These are phyloP conservation scores for Beauveria rudraprayagi DNA, from an alignment of 2,329 filamentous ascomycete species.

Conservation along the genomic window DNA sequence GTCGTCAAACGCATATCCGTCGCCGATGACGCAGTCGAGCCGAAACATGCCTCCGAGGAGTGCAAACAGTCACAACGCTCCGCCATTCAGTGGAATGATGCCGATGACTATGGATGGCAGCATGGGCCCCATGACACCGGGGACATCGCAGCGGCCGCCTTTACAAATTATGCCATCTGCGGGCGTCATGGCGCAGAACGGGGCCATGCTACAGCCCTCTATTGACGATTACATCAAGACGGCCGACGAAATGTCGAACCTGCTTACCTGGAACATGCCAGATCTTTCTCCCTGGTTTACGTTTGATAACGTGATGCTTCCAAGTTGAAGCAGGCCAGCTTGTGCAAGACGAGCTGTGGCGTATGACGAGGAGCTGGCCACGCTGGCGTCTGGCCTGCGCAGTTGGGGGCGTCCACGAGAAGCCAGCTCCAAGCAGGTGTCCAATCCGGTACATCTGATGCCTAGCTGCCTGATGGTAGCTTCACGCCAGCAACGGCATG, in stretches of 20 bases:
- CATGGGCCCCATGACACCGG: slow-evolving; percentile 3
- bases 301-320: slow-evolving; percentile 7
- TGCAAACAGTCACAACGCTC: neutral
- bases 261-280: slow-evolving; percentile 18
- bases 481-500: neutral
- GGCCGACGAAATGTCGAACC: slow-evolving; percentile 20
- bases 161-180: slow-evolving; percentile 13
- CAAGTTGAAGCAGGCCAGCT: neutral
- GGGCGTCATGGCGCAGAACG: slow-evolving; percentile 13
- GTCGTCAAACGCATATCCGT: slow-evolving; percentile 9
- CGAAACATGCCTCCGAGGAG: slow-evolving; percentile 2
- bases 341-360: neutral
- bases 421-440: neutral
- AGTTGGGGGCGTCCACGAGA: neutral
- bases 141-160: slow-evolving; percentile 8
- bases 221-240: slow-evolving; percentile 19
- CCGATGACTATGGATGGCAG: slow-evolving; percentile 5
- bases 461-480: neutral
- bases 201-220: slow-evolving; percentile 14
- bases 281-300: slow-evolving; percentile 15
- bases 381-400: neutral
- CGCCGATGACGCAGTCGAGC: slow-evolving; percentile 14
- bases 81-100: slow-evolving; percentile 9
- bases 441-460: neutral
- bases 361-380: neutral